These are phyloP conservation scores for Gloeophyllum trabeum DNA, from an alignment of 768 basidiomycete species.

Conservation along the genomic window DNA sequence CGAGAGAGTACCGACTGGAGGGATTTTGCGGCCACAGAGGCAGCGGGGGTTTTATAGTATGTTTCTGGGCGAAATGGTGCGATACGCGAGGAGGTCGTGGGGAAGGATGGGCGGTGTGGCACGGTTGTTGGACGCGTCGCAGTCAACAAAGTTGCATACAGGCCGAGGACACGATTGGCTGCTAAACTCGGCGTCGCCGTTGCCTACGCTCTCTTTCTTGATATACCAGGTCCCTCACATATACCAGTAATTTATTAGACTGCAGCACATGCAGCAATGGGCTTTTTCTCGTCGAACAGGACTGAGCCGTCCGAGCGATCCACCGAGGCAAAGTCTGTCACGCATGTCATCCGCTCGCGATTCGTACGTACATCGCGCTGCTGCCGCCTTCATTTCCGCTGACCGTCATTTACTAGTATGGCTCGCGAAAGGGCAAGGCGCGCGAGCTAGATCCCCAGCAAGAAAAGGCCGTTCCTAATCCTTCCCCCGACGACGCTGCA, in stretches of 20 bases:
- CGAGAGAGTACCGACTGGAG: too few relatives aligned
- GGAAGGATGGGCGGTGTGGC: not conserved
- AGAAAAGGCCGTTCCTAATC: conserved; percentile 7
- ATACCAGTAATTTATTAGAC: too few relatives aligned
- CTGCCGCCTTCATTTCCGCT: conserved; percentile 2
- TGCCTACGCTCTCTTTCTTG: too few relatives aligned
- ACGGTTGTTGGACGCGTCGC: not conserved
- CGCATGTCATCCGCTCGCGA: conserved; percentile 24
- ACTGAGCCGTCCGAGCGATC: conserved; percentile 14
- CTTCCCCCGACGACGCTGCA: not conserved
- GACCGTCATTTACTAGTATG: conserved; percentile 15
- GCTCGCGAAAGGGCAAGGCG: conserved; percentile 19
- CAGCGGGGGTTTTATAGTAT: not conserved
- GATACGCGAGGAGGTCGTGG: not conserved
- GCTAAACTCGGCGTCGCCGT: not conserved
- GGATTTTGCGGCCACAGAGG: not conserved
- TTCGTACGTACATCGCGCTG: conserved; percentile 29
- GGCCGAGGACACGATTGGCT: not conserved
- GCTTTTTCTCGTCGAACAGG: conserved; percentile 28
- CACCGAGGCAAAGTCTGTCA: conserved; percentile 12
- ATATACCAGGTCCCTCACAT: too few relatives aligned
- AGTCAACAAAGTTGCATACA: too few relatives aligned
- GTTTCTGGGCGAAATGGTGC: not conserved
- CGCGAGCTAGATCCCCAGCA: conserved; percentile 13
- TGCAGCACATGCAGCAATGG: conserved; percentile 18